These are phyloP conservation scores for Crotalaria pallida DNA, from an alignment of 306 rosid genomes.

Conservation along the genomic window DNA sequence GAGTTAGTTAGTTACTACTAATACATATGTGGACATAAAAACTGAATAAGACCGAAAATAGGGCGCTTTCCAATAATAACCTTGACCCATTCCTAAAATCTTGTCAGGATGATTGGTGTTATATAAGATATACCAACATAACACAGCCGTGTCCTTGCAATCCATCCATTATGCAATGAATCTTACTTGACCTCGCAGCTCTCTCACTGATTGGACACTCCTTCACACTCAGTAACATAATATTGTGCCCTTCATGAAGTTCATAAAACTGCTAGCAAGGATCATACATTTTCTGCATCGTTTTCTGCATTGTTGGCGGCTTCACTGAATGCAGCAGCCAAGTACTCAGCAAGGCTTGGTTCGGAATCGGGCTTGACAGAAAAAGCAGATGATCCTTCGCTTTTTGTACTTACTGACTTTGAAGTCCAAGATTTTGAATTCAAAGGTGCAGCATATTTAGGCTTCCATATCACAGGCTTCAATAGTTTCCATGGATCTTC, in stretches of 20 bases:
- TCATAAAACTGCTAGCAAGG: not conserved
- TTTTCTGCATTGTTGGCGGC: constrained; percentile 35
- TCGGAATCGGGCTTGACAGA: constrained; percentile 38
- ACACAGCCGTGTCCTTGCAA: not conserved
- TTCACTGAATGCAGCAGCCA: constrained; percentile 74
- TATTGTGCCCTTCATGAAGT: not conserved
- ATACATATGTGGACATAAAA: not conserved
- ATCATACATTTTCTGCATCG: constrained; percentile 36
- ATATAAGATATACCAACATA: not conserved
- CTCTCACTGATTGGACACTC: not conserved
- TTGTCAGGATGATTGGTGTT: not conserved
- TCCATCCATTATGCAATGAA: not conserved
- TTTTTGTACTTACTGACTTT: constrained; percentile 26
- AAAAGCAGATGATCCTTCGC: constrained; percentile 34
- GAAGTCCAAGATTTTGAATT: constrained; percentile 32
- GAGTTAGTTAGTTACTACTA: not conserved
- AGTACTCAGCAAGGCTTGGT: constrained; percentile 86
- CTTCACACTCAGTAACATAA: not conserved
- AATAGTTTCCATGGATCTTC: constrained; percentile 85
- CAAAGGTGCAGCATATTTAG: constrained; percentile 5
- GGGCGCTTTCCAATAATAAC: not conserved
- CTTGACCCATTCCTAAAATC: not conserved
- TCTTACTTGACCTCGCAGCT: not conserved
- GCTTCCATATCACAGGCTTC: constrained; percentile 50
- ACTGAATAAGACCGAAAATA: not conserved